A percentile compares a stretch with the other conserved stretches of the same genome.
phyloP scores from a whole-genome alignment of 2,329 filamentous ascomycete genomes.

The Phaeosphaeriaceae sp. region DNA sequence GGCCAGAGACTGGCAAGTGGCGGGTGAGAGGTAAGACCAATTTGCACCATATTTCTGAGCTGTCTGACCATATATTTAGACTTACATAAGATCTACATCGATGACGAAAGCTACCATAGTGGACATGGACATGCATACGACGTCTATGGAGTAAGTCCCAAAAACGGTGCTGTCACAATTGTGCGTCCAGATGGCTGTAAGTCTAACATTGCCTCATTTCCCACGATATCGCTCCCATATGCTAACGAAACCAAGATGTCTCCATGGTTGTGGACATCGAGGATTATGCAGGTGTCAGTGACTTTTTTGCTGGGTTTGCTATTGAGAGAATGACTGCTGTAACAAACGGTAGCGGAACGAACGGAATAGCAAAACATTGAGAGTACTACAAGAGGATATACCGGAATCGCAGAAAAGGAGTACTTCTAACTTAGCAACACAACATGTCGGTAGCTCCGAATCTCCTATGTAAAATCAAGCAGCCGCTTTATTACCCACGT shows the following conservation, averaged over 20 bases:
- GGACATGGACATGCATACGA: slow-evolving; percentile 1
- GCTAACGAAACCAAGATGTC: neutral
- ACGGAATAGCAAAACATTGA: no score
- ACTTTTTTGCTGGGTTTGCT: slow-evolving; percentile 1
- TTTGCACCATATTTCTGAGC: neutral
- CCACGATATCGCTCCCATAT: neutral
- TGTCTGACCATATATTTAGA: neutral
- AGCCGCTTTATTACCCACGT: no score
- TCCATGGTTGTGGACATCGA: slow-evolving; percentile 1
- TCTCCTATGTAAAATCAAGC: neutral
- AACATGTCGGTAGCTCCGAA: no score
- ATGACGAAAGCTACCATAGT: neutral
- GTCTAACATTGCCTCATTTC: neutral
- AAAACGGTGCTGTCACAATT: neutral
- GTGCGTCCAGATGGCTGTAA: slow-evolving; percentile 1
- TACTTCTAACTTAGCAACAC: no score
- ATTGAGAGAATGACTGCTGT: neutral
- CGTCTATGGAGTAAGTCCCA: neutral
- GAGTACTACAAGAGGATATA: no score
- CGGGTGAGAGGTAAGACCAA: slow-evolving; percentile 1
- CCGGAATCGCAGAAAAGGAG: no score
- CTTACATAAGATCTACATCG: slow-evolving; percentile 2
- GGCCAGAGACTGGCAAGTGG: slow-evolving; percentile 1
- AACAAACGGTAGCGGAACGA: neutral
- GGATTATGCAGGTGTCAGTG: slow-evolving; percentile 1